These are phyloP conservation scores for Magnaporthiopsis poae DNA, from an alignment of 2,329 filamentous ascomycete species.

Conservation along the genomic window DNA sequence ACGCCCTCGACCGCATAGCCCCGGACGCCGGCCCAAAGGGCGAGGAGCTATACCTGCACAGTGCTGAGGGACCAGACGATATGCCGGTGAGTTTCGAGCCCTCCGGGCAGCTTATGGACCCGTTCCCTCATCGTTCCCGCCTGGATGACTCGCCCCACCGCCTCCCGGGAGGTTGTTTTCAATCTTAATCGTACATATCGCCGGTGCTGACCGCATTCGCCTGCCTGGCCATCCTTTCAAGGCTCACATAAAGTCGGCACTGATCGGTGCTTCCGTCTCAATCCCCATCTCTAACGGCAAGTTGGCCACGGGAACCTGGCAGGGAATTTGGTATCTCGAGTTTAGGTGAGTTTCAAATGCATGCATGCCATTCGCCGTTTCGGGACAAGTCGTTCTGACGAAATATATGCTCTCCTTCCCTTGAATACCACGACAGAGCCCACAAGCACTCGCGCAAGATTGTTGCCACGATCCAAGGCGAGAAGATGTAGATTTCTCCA, in stretches of 20 bases:
- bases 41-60: conserved; percentile 70
- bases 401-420: not conserved
- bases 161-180: not conserved
- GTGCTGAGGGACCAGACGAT: conserved; percentile 77
- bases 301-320: conserved; percentile 64
- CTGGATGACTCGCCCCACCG: conserved; percentile 18
- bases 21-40: conserved; percentile 66
- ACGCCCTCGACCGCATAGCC: conserved; percentile 82
- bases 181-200: not conserved
- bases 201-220: not conserved
- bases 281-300: conserved; percentile 84
- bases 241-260: conserved; percentile 85
- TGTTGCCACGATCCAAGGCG: conserved; percentile 88
- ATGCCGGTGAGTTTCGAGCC: conserved; percentile 59
- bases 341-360: conserved; percentile 44
- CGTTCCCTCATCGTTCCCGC: not conserved
- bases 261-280: conserved; percentile 80
- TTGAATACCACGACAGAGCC: conserved; percentile 19
- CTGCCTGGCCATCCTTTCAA: conserved; percentile 22
- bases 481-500: conserved; percentile 38
- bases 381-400: not conserved
- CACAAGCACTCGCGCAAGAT: conserved; percentile 69
- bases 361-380: not conserved
- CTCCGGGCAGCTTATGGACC: not conserved
- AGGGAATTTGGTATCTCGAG: conserved; percentile 89